A percentile compares a stretch with the other conserved stretches of the same genome.
These are phyloP conservation scores for Sporobolomyces pararoseus DNA, from an alignment of 768 basidiomycete genomes.

Conservation along the genomic window DNA sequence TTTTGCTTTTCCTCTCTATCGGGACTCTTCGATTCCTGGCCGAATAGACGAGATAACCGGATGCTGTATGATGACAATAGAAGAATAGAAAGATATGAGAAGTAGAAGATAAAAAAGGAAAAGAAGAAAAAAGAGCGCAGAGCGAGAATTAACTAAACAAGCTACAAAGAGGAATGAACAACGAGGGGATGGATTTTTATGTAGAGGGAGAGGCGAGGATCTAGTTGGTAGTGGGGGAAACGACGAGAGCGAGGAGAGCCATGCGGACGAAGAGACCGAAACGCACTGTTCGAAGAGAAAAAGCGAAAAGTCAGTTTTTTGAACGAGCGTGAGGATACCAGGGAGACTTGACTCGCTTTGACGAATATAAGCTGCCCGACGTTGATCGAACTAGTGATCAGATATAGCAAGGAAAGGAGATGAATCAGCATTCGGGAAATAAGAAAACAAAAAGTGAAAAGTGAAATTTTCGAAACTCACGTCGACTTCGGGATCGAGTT, in stretches of 20 bases:
- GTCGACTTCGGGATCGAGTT: constrained; percentile 98
- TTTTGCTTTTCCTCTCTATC: too few relatives aligned
- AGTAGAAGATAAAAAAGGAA: too few relatives aligned
- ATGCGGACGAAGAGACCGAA: constrained; percentile 92
- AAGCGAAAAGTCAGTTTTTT: not conserved
- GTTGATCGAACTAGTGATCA: constrained; percentile 71
- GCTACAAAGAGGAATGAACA: too few relatives aligned
- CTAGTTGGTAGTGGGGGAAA: constrained; percentile 43
- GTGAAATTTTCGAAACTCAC: constrained; percentile 52
- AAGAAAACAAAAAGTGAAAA: too few relatives aligned
- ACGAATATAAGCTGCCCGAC: constrained; percentile 91
- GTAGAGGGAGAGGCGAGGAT: not conserved
- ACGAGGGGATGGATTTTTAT: too few relatives aligned
- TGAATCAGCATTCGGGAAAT: not conserved
- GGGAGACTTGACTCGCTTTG: constrained; percentile 55
- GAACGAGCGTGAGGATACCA: too few relatives aligned
- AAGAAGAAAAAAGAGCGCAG: too few relatives aligned
- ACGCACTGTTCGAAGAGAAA: constrained; percentile 96
- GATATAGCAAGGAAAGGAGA: not conserved
- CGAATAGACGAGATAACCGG: too few relatives aligned
- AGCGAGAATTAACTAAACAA: too few relatives aligned
- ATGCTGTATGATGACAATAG: too few relatives aligned
- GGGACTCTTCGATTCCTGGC: too few relatives aligned
- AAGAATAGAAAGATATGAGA: too few relatives aligned
- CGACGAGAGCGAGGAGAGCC: constrained; percentile 70